Conservation (phyloP, 2,329 filamentous ascomycete species). For the Xylariaceae sp. region DNA sequence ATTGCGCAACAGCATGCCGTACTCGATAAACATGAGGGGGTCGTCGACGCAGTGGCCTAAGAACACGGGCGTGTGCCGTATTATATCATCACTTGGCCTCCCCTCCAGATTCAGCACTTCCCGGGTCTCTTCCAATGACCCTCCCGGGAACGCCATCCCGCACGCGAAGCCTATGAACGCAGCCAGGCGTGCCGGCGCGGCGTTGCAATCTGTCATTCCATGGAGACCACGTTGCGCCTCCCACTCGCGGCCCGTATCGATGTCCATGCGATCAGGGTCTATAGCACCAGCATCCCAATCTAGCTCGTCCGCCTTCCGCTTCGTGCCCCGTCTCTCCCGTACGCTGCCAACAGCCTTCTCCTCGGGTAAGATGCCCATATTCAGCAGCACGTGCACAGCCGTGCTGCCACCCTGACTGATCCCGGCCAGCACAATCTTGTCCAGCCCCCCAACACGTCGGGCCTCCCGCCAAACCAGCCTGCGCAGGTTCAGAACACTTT, state of each 20-base stretch:
- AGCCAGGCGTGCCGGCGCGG: constrained; percentile 9
- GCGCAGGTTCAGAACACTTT: constrained; percentile 31
- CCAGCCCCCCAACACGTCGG: constrained; percentile 28
- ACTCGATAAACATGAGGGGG: constrained; percentile 34
- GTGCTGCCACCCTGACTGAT: constrained; percentile 44
- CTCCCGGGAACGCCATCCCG: constrained; percentile 19
- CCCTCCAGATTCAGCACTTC: constrained; percentile 25
- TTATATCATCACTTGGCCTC: constrained; percentile 22
- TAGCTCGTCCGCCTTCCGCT: not conserved
- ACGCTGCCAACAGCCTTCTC: not conserved
- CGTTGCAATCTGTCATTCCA: not conserved
- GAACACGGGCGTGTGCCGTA: constrained; percentile 39
- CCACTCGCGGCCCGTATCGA: too few relatives aligned
- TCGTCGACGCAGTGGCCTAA: constrained; percentile 43
- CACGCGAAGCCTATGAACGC: constrained; percentile 17
- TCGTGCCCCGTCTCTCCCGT: not conserved
- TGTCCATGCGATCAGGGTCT: not conserved
- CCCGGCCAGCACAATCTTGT: constrained; percentile 38
- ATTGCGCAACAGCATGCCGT: constrained; percentile 32
- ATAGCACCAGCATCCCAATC: not conserved
- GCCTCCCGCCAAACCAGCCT: constrained; percentile 33
- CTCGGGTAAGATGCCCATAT: constrained; percentile 6
- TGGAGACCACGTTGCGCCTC: too few relatives aligned
- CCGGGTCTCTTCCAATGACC: constrained; percentile 23
- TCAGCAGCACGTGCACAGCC: constrained; percentile 20